A percentile compares a stretch with the other conserved stretches of the same genome.
Conservation (phyloP, 306 rosid species). For the Fragaria ananassa region DNA sequence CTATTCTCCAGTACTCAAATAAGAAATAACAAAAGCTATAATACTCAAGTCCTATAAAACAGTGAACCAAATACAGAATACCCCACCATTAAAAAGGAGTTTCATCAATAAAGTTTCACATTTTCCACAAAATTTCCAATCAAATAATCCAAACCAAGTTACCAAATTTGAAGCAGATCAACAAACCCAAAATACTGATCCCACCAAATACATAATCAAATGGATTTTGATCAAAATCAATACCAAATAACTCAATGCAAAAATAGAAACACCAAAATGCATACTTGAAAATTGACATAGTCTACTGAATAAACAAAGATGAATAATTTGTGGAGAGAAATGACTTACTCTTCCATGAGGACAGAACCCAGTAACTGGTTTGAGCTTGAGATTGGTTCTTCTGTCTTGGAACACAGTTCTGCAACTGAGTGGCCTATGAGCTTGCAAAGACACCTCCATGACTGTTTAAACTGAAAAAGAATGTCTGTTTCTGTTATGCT, state of each 20-base stretch:
- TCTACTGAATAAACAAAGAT: not conserved
- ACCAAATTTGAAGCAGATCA: not conserved
- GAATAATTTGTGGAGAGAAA: slow-evolving; percentile 31
- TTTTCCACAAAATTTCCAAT: not conserved
- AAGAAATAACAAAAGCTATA: not conserved
- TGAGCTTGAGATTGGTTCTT: slow-evolving; percentile 36
- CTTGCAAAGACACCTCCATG: slow-evolving; percentile 54
- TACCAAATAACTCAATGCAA: not conserved
- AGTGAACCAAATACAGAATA: not conserved
- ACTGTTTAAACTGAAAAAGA: not conserved
- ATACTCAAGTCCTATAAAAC: not conserved
- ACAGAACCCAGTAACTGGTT: slow-evolving; percentile 38
- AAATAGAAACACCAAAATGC: not conserved
- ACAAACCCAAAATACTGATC: slow-evolving; percentile 4
- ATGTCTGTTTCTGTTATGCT: not conserved
- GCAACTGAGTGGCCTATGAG: slow-evolving; percentile 36
- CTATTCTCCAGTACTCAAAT: not conserved
- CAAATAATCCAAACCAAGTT: not conserved
- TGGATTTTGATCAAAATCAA: slow-evolving; percentile 19
- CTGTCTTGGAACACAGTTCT: slow-evolving; percentile 36
- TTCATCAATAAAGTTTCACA: not conserved
- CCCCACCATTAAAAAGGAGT: slow-evolving; percentile 1
- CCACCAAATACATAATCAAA: not conserved
- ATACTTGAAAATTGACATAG: not conserved
- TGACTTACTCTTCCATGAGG: slow-evolving; percentile 32